A percentile compares a stretch with the other conserved stretches of the same genome.
Conservation (phyloP, 2,329 filamentous ascomycete species). For the Paecilomyces dactylethromorphus region DNA sequence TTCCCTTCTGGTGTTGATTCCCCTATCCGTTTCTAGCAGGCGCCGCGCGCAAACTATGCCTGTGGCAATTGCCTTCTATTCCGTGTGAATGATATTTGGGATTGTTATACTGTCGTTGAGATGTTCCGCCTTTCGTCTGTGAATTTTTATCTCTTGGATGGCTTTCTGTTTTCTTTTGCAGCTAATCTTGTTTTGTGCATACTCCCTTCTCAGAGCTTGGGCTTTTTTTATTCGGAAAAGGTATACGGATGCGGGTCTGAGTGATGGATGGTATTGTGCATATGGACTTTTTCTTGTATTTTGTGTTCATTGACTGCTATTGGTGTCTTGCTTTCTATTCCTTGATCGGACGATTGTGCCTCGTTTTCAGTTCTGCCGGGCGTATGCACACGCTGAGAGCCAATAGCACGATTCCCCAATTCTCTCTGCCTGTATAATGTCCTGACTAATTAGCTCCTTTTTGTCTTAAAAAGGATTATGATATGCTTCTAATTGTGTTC, state of each 20-base stretch:
- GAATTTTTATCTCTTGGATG: neutral
- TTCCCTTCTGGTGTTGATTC: neutral
- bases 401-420: neutral
- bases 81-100: neutral
- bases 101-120: neutral
- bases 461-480: neutral
- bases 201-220: neutral
- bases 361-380: neutral
- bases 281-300: conserved; percentile 14
- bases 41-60: neutral
- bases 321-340: conserved; percentile 1
- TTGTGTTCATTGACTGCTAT: conserved; percentile 5
- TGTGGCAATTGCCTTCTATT: neutral
- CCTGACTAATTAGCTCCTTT: neutral
- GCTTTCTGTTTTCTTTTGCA: neutral
- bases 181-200: neutral
- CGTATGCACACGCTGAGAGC: neutral
- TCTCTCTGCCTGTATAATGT: neutral
- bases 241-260: neutral
- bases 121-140: neutral
- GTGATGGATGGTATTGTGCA: neutral
- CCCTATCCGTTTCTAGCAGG: neutral
- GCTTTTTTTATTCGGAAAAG: neutral
- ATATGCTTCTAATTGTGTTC: neutral
- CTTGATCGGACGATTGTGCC: neutral